Conservation (phyloP, 2,329 filamentous ascomycete species). For the Microsporum audouinii region DNA sequence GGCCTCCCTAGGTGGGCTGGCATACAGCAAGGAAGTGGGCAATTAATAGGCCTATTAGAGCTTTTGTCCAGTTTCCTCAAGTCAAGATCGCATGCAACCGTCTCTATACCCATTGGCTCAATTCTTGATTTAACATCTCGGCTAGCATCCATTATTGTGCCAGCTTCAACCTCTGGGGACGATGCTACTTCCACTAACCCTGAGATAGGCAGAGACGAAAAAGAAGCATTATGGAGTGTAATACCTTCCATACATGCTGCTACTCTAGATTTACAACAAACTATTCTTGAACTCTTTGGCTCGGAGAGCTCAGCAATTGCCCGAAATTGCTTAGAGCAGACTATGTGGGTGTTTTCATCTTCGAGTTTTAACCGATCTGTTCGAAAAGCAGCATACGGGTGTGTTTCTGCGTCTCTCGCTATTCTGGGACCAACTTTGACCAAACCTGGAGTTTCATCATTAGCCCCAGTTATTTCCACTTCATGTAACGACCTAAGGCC, state of each 20-base stretch:
- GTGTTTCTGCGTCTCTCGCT: slow-evolving; percentile 48
- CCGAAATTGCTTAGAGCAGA: slow-evolving; percentile 57
- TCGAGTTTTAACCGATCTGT: slow-evolving; percentile 42
- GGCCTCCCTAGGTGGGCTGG: slow-evolving; percentile 61
- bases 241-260: slow-evolving; percentile 65
- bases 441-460: slow-evolving; percentile 52
- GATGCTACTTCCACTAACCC: slow-evolving; percentile 51
- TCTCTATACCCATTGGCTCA: slow-evolving; percentile 55
- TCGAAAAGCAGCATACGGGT: slow-evolving; percentile 49
- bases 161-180: slow-evolving; percentile 34
- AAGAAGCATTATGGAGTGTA: slow-evolving; percentile 61
- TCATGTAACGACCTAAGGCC: slow-evolving; percentile 66
- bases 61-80: slow-evolving; percentile 54
- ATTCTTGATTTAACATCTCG: slow-evolving; percentile 60
- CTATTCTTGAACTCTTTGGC: slow-evolving; percentile 48
- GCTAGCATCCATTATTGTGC: slow-evolving; percentile 53
- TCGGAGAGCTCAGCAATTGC: slow-evolving; percentile 48
- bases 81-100: slow-evolving; percentile 51
- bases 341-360: slow-evolving; percentile 56
- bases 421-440: slow-evolving; percentile 55
- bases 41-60: slow-evolving; percentile 54
- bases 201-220: slow-evolving; percentile 67
- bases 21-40: slow-evolving; percentile 59
- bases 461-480: slow-evolving; percentile 51
- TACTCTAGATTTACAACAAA: slow-evolving; percentile 51